Base-by-base conservation (phyloP, 106 monocot genomes). In the Dendrobium chrysotoxum region DNA sequence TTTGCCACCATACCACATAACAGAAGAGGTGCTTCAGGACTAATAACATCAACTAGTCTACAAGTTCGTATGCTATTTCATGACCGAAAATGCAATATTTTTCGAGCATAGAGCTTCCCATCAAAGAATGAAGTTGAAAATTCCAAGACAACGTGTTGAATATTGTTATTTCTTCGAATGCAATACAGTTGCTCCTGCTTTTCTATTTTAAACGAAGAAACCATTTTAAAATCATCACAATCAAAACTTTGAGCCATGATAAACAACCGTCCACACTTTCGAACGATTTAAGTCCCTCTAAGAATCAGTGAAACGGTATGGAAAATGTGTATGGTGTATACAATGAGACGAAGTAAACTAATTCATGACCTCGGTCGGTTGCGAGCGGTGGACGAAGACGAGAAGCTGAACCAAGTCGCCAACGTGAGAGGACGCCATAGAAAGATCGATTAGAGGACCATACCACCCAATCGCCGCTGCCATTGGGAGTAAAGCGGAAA, bases 371-470 rank as follows among this genome's bases (percentile, higher is more conserved):
- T 82, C 77, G 76, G 86, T 38, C 57, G 80, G 76, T 40, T 82
- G 85, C 50, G 79, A 76, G 39, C 40, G 71, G 77, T 50, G 83
- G 79, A 91, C 88, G 75, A 84, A 79, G 79, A 89, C 86, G 81
- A 91, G 44, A 39, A 91, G 83, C 86, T 91, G 91, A 7, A 91
- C 91, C 79, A 84, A 85, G 68, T 80, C 81, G 58, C 72, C 88
- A 38, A 89, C 25, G 70, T 91, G 86, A 23, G 81, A 78, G 15
- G 70, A 75, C 7, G 88, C 88, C n/a, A 21, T 44, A 3, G 86
- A 77, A 76, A 91, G 91, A 57, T 91, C 88, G 81, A 91, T 85
- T 61, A 91, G 85, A 55, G 91, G 91, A 0, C 91, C 88, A 85
- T 89, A 91, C 91, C 91, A 91, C 58, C 88, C 88, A 44, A 85